Evolutionary conservation across 257 asterid genomes (phyloP).

Genomic region (Craterostigma plantagineum): DNA sequence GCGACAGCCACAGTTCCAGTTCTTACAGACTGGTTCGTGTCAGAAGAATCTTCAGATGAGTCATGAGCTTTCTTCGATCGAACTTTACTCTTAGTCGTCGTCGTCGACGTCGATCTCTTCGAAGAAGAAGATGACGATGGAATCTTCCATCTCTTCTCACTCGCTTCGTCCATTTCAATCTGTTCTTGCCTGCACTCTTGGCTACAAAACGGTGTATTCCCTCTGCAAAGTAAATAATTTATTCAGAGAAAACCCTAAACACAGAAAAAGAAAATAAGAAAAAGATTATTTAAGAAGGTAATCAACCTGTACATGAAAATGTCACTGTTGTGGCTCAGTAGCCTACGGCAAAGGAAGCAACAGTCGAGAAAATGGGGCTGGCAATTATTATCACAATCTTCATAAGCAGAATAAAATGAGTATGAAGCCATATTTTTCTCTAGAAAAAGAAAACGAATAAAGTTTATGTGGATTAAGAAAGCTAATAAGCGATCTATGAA

Average conservation of each 20-base stretch:
- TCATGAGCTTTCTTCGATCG: conserved; percentile 19
- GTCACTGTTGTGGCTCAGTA: conserved; percentile 49
- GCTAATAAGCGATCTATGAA: too few species aligned
- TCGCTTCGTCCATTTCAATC: conserved; percentile 77
- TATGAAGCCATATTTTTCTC: too few species aligned
- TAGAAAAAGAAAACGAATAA: too few species aligned
- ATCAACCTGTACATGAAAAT: conserved; percentile 93
- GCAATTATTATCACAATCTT: conserved; percentile 20
- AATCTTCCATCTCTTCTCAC: conserved; percentile 39
- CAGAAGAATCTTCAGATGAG: conserved; percentile 34
- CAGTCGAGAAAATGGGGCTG: conserved; percentile 78
- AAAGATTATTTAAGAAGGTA: conserved; percentile 1
- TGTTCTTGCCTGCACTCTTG: conserved; percentile 89
- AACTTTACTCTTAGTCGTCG: conserved; percentile 2
- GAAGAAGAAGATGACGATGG: conserved; percentile 20
- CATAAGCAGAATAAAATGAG: too few species aligned
- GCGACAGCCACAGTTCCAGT: conserved; percentile 67
- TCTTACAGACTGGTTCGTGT: conserved; percentile 35
- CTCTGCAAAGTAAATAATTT: conserved; percentile 62
- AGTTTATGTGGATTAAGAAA: too few species aligned
- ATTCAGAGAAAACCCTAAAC: background rate
- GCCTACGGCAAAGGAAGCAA: conserved; percentile 53
- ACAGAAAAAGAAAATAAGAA: background rate
- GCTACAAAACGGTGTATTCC: conserved; percentile 84
- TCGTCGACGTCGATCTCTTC: conserved; percentile 19